Conservation (phyloP, 106 monocot genomes). For the Dendrobium catenatum region DNA sequence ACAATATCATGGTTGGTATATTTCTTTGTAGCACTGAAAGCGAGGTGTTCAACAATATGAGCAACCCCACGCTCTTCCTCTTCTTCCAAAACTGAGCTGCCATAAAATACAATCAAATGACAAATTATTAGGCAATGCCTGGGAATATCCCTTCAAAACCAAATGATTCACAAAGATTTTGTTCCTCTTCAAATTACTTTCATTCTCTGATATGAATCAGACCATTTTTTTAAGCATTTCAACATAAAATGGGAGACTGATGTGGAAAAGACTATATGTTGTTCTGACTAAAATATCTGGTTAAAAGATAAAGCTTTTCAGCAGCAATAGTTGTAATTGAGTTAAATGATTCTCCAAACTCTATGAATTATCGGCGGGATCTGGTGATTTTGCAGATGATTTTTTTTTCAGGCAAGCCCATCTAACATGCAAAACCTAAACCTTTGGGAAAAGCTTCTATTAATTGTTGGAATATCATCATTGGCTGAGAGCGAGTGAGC, state of each 20-base stretch:
- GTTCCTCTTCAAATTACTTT: background rate
- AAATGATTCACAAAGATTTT: background rate
- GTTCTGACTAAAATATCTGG: background rate
- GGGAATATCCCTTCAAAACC: background rate
- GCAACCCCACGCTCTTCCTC: slow-evolving; percentile 98
- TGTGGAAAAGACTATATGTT: background rate
- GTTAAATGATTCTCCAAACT: background rate
- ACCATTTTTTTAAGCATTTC: background rate
- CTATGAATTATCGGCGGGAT: background rate
- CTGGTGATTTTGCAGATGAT: background rate
- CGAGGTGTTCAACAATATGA: slow-evolving; percentile 97
- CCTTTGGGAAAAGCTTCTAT: too few species aligned
- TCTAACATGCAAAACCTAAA: too few species aligned
- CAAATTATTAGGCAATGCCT: background rate
- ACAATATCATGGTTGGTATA: slow-evolving; percentile 97
- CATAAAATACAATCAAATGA: slow-evolving; percentile 15
- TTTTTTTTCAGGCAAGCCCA: too few species aligned
- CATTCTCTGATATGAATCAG: background rate
- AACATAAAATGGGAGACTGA: background rate
- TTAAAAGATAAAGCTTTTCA: background rate
- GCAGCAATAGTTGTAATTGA: background rate
- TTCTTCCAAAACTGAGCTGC: slow-evolving; percentile 98
- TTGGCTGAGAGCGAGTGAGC: too few species aligned
- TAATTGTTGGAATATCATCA: too few species aligned
- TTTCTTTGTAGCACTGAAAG: slow-evolving; percentile 92